Evolutionary conservation across 2,329 filamentous ascomycete species (phyloP), one percentile per base, ranked within the genome.

Genomic region (Truncatella angustata): DNA sequence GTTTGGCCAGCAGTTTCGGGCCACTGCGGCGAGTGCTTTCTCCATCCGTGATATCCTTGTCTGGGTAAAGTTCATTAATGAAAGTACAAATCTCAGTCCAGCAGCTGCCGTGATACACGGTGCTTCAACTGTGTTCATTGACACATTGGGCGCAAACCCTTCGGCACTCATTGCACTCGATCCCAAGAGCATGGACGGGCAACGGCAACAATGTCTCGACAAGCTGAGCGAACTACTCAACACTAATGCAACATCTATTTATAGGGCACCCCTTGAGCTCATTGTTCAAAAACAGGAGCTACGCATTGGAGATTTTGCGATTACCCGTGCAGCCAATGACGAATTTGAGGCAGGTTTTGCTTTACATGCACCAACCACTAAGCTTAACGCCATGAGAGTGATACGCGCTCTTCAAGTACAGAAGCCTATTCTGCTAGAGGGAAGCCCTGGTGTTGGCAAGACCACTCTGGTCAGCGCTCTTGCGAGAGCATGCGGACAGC

Each of bases 401-500:
- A 82, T 95, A 51, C 86, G 94, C 56, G 95, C 93, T 12, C 75
- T 99, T 55, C 91, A 96, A 63, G 84, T 96, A 50, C 79, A 84
- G 49, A 97, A 97, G 66, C 93, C 94, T 3, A 93, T 99, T 50
- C 78, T 99, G 5, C 81, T 99, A 3, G 94, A 99, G 73, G 94
- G 95, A 32, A 97, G 90, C 61, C 94, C 94, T n/a, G 94, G 94
- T 66, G 94, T 99, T 20, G 94, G 94, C 51, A 99, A 99, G 74
- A 99, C 94, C 0, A 96, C 93, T 1, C 79, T 99, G 12, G 85
- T 99, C 20, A 87, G 88, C 42, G 92, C 94, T 1, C 76, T 99
- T 42, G 89, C 95, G 1, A 81, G 82, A 59, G 85, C 87, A 4
- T 88, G 90, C 57, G 91, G 92, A 4, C 87, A 87, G 56, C 87